These are phyloP conservation scores for Neonectria hederae DNA, from an alignment of 2,329 filamentous ascomycete species.

Conservation along the genomic window DNA sequence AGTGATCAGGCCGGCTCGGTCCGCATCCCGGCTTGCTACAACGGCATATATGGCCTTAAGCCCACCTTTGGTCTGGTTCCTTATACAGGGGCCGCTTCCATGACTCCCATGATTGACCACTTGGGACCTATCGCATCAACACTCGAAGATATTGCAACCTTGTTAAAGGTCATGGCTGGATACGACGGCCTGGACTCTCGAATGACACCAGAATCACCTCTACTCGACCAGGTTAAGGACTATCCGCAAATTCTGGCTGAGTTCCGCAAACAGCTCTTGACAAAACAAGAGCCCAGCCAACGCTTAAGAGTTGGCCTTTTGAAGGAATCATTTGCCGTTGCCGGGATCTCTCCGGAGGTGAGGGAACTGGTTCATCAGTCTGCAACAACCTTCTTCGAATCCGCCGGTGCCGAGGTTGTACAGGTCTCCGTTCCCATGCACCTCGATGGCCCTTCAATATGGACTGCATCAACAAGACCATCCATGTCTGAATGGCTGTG, in stretches of 20 bases:
- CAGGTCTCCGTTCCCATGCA: constrained; percentile 61
- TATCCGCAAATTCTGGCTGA: constrained; percentile 41
- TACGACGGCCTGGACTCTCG: constrained; percentile 56
- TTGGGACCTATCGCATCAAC: constrained; percentile 53
- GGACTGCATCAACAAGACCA: constrained; percentile 45
- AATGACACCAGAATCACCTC: constrained; percentile 52
- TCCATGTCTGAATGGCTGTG: constrained; percentile 46
- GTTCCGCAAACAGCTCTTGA: constrained; percentile 19
- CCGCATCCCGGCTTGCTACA: constrained; percentile 44
- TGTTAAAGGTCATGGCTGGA: constrained; percentile 52
- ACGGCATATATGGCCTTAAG: constrained; percentile 49
- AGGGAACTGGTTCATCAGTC: constrained; percentile 48
- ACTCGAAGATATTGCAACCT: constrained; percentile 48
- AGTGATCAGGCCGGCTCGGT: constrained; percentile 47
- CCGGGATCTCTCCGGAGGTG: constrained; percentile 52
- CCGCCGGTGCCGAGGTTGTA: constrained; percentile 54
- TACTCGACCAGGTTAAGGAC: constrained; percentile 46
- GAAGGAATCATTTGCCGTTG: constrained; percentile 53
- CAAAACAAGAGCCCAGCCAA: constrained; percentile 36
- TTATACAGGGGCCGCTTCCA: constrained; percentile 53
- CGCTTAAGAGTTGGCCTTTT: constrained; percentile 55
- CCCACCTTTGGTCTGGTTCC: constrained; percentile 54
- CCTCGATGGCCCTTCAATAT: constrained; percentile 51
- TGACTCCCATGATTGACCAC: constrained; percentile 56
- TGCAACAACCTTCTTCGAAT: constrained; percentile 46